A percentile compares a stretch with the other conserved stretches of the same genome.
Conservation (phyloP, 2,329 filamentous ascomycete species). For the Alternaria viburni region DNA sequence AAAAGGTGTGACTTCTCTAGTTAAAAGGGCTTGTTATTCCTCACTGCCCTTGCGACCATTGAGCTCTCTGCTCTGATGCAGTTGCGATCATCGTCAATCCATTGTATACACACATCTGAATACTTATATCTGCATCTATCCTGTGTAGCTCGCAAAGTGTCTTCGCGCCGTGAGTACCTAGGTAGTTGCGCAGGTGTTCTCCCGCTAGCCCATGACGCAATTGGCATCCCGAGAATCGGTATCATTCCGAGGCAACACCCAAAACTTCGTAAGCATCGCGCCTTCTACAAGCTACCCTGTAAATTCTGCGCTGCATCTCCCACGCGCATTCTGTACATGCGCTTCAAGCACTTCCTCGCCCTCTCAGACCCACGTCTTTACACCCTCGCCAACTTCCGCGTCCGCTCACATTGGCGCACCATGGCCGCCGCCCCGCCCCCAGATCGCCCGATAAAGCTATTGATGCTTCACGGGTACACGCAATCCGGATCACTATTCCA, state of each 20-base stretch:
- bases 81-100: background rate
- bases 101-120: no score
- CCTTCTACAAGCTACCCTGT: background rate
- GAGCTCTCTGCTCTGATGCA: background rate
- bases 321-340: constrained; percentile 1
- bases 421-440: constrained; percentile 42
- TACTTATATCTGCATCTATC: background rate
- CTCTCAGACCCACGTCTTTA: constrained; percentile 12
- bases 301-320: background rate
- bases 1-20: background rate
- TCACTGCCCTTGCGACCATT: background rate
- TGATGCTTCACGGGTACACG: constrained; percentile 75
- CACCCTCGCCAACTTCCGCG: constrained; percentile 19
- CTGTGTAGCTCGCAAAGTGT: background rate
- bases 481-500: constrained; percentile 87
- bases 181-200: background rate
- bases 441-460: constrained; percentile 50
- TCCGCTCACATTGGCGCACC: constrained; percentile 29
- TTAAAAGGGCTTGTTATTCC: background rate
- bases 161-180: background rate
- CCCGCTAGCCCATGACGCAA: constrained; percentile 11
- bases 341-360: constrained; percentile 3
- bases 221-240: constrained; percentile 8
- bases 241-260: constrained; percentile 3
- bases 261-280: background rate